phyloP scores from a whole-genome alignment of 805 yeast species.

The Vanderwaltozyma verrucispora region DNA sequence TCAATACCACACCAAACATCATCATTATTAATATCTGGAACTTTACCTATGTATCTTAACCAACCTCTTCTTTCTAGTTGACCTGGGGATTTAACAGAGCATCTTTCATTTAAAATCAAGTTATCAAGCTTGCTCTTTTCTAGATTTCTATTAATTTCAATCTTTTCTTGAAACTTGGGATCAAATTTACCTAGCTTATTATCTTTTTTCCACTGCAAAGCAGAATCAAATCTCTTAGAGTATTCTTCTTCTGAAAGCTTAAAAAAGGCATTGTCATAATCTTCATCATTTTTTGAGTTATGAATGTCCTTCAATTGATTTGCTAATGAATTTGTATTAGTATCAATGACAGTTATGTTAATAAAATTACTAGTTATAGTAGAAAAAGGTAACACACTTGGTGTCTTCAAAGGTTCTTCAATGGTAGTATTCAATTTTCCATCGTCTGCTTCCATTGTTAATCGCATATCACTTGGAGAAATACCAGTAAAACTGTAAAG shows the following conservation, averaged over 20 bases:
- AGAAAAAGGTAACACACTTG: not conserved
- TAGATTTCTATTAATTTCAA: conserved; percentile 16
- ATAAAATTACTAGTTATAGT: not conserved
- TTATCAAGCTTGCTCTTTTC: conserved; percentile 26
- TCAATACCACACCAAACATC: conserved; percentile 75
- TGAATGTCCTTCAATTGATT: conserved; percentile 24
- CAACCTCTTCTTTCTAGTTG: conserved; percentile 47
- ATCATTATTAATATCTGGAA: conserved; percentile 41
- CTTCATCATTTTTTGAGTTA: conserved; percentile 2
- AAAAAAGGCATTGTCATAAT: conserved; percentile 10
- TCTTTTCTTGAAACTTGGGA: conserved; percentile 34
- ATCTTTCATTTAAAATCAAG: conserved; percentile 42
- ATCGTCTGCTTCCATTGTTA: conserved; percentile 3
- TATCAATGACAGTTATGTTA: conserved; percentile 42
- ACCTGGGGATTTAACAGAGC: conserved; percentile 31
- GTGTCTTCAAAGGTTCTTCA: not conserved
- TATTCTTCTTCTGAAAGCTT: conserved; percentile 30
- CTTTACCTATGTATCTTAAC: conserved; percentile 59
- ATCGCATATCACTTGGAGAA: conserved; percentile 19
- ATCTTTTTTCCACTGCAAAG: conserved; percentile 64
- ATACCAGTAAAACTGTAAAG: conserved; percentile 22
- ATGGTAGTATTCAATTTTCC: not conserved
- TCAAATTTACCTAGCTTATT: conserved; percentile 65
- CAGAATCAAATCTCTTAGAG: conserved; percentile 48
- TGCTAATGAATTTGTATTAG: conserved; percentile 42